Base-by-base conservation (phyloP, 805 yeast genomes). In the Spathaspora boniae region DNA sequence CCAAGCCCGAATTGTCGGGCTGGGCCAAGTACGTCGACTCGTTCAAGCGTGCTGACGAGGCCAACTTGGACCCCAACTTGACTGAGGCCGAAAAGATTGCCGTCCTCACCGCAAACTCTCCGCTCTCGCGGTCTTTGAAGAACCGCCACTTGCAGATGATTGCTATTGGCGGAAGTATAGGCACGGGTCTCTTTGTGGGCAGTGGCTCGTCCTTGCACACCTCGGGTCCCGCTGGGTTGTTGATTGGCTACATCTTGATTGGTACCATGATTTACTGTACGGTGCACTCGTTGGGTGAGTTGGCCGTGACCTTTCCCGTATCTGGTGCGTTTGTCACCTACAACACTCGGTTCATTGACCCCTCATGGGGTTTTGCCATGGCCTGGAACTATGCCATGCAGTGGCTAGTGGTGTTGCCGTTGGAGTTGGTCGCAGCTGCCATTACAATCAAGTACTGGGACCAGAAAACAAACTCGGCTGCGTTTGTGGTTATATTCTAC, bases 81-180 rank as follows among this genome's bases (percentile, higher is more conserved):
- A 38, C 35, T 26, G 45, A 51, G 28, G 36, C 43, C 42, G 50
- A 62, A 43, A 60, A 53, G 44, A 52, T 60, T 16, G 68, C 67
- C 29, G 48, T 62, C 21, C 46, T 56, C 37, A 65, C 78, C 16
- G 69, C 76, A 12, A 65, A 62, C 44, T 60, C 77, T 31, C 78
- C 78, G 14, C 58, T 72, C 36, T 58, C 70, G 22, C 62, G 82
- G 43, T 55, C 71, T 6, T 64, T 80, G 33, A 78, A 76, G 46
- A 71, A 75, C 29, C 70, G 89, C 53, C 91, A 84, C 54, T 58
- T 84, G 47, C 80, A 81, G 45, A 80, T 84, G 88, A 85, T 84
- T 61, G 89, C 94, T 34, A 69, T 84, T 43, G 91, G 91, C 48
- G 88, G 91, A 31, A 73, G 82, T 41, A 84, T 86, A 47, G 95